Conservation (phyloP, 208 protist genomes). For the Crithidia mellificae region DNA sequence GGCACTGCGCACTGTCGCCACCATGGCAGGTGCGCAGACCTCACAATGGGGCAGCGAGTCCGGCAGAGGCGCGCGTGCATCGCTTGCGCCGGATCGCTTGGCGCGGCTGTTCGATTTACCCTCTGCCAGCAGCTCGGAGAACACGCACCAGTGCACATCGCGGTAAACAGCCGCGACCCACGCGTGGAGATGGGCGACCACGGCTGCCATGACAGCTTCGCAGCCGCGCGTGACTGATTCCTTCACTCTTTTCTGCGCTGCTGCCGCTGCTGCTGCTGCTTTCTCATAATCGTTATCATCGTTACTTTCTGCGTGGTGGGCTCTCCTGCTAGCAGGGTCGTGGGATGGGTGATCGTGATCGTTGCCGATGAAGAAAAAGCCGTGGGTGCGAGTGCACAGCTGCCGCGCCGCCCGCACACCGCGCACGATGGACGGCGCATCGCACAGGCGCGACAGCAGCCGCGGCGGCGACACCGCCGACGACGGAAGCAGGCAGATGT, state of each 20-base stretch:
- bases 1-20: background rate
- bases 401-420: conserved; percentile 4
- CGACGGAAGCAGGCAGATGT: conserved; percentile 24
- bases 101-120: background rate
- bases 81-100: background rate
- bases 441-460: conserved; percentile 14
- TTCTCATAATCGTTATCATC: background rate
- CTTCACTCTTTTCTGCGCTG: background rate
- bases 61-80: background rate
- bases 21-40: conserved; percentile 7
- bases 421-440: conserved; percentile 4
- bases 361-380: conserved; percentile 13
- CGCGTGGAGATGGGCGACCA: conserved; percentile 7
- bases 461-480: background rate
- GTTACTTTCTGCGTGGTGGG: background rate
- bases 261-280: background rate
- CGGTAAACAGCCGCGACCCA: conserved; percentile 14
- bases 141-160: conserved; percentile 16
- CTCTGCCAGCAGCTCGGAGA: conserved; percentile 6
- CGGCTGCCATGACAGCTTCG: background rate
- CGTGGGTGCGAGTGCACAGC: conserved; percentile 12
- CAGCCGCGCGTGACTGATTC: background rate
- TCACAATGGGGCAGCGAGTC: conserved; percentile 8
- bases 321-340: background rate
- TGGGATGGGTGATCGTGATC: background rate